Evolutionary conservation across 2,329 filamentous ascomycete species (phyloP), one percentile per base, ranked within the genome.

Genomic region (Diaporthe vexans): DNA sequence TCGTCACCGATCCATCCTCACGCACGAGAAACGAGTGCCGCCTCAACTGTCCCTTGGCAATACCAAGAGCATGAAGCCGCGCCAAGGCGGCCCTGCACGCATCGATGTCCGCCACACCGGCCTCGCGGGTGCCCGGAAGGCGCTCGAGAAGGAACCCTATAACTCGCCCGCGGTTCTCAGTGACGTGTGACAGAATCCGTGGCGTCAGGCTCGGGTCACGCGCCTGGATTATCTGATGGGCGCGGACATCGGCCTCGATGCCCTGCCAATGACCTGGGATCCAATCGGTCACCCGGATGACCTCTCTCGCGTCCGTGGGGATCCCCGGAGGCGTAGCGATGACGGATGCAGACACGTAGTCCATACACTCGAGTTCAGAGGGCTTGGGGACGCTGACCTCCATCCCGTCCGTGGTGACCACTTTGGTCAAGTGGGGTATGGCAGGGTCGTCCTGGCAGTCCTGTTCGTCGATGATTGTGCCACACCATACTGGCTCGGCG

Each of bases 101-200:
- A 15, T 43, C 48, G 52, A 73, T 21, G 40, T 73, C 71, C 11
- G 61, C 51, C 13, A 52, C 1, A 15, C 61, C 61, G 9, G 71
- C 71, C 71, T 73, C 71, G 26, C 71, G 51, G 33, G 61, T 61
- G 4, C 8, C 71, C 2, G 24, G 19, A 10, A 73, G 10, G 19
- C 61, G 52, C 71, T 73, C 46, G 24, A 73, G 71, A 24, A 73
- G 51, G 35, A 69, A 58, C 6, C 71, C 71, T 8, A 69, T 37
- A 8, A 73, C 61, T 1, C 71, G 71, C 7, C 24, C 1, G 15
- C n/a, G 24, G 26, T 73, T 73, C 24, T 73, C 71, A 2, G 71
- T 73, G 52, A 73, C 40, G 35, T 73, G 71, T 7, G 71, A 52
- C 9, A 73, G 17, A 8, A 73, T 21, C 37, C 59, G 71, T 17